Evolutionary conservation across 2,329 filamentous ascomycete genomes (phyloP).

Genomic region (Xylaria sp.): DNA sequence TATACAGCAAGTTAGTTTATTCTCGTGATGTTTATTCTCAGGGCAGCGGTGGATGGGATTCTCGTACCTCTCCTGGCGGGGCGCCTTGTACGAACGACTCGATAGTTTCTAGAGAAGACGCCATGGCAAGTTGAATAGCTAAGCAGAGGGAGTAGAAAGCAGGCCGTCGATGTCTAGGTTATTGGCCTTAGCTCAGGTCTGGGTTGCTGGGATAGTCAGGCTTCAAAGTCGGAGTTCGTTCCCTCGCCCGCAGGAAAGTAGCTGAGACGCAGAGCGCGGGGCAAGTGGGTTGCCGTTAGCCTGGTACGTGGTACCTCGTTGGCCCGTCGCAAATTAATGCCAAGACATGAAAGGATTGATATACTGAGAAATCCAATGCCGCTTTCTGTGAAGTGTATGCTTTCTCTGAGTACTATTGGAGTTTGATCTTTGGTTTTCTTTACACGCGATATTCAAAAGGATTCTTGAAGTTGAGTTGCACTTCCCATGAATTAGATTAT

Average conservation of each 20-base stretch:
- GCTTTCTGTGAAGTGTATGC: not conserved
- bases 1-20: constrained; percentile 41
- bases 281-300: constrained; percentile 1
- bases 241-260: too few relatives aligned
- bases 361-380: not conserved
- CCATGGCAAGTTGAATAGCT: constrained; percentile 26
- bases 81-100: constrained; percentile 92
- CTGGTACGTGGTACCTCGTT: not conserved
- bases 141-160: not conserved
- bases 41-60: constrained; percentile 14
- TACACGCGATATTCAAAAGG: too few relatives aligned
- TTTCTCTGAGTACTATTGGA: not conserved
- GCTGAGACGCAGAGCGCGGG: constrained; percentile 3
- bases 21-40: constrained; percentile 21
- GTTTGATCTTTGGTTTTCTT: too few relatives aligned
- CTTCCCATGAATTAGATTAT: too few relatives aligned
- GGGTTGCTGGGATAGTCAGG: not conserved
- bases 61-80: constrained; percentile 87
- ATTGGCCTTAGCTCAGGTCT: not conserved
- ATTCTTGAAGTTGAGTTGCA: too few relatives aligned
- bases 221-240: not conserved
- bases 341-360: not conserved
- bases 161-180: too few relatives aligned
- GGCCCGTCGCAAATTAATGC: not conserved
- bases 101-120: constrained; percentile 59